Evolutionary conservation across 441 rosid genomes (phyloP).

Genomic region (Gossypium gossypioides): DNA sequence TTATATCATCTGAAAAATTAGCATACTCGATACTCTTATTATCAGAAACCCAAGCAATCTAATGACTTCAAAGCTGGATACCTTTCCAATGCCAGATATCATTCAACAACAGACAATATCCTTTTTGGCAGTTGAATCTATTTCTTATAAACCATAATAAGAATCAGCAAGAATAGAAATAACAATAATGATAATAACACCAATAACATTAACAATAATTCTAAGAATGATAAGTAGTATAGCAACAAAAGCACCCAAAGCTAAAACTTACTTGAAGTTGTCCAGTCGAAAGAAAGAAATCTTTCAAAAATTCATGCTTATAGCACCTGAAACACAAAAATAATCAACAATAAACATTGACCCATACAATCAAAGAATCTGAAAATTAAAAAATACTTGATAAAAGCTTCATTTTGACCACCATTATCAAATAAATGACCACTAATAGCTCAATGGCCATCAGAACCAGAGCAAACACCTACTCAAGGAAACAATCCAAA

Average conservation of each 20-base stretch:
- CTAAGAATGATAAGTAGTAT: not conserved
- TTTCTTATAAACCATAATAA: not conserved
- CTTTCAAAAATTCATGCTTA: slow-evolving; percentile 81
- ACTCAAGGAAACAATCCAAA: not conserved
- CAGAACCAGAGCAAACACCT: not conserved
- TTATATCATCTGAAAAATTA: not conserved
- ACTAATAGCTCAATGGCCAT: not conserved
- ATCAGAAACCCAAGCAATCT: not conserved
- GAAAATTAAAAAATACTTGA: not conserved
- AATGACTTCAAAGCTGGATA: not conserved
- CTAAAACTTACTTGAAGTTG: slow-evolving; percentile 74
- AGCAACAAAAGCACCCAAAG: slow-evolving; percentile 8
- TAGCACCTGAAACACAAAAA: slow-evolving; percentile 48
- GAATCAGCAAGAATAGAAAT: not conserved
- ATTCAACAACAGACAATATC: not conserved
- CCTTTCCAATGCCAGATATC: not conserved
- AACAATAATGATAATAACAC: not conserved
- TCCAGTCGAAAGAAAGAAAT: slow-evolving; percentile 86
- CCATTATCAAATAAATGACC: not conserved
- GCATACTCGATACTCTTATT: not conserved
- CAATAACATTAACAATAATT: not conserved
- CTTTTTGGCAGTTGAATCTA: not conserved
- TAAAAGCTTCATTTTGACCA: not conserved
- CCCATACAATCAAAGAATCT: not conserved
- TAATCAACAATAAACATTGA: not conserved